phyloP scores from a whole-genome alignment of 768 basidiomycete genomes.

The Hygrophorus russula region DNA sequence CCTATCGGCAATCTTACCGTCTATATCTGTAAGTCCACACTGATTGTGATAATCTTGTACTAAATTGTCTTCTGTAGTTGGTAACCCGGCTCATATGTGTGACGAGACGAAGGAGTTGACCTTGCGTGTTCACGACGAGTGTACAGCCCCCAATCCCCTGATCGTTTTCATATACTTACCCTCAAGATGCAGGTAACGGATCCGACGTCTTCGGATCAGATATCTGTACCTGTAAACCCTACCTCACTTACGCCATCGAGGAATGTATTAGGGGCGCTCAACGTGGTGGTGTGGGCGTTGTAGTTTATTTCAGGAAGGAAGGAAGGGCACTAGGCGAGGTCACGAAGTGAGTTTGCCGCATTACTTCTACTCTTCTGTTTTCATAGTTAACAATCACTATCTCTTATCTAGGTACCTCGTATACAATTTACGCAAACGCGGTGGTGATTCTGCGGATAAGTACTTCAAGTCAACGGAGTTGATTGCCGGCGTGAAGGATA shows the following conservation, averaged over 20 bases:
- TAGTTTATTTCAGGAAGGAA: constrained; percentile 92
- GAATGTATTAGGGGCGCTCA: constrained; percentile 78
- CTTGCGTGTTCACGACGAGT: constrained; percentile 89
- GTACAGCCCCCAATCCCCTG: constrained; percentile 25
- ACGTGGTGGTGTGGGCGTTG: constrained; percentile 77
- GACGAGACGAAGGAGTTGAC: constrained; percentile 76
- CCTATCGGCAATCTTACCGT: constrained; percentile 88
- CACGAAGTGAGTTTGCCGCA: constrained; percentile 52
- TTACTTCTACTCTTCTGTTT: neutral
- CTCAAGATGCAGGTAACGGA: constrained; percentile 57
- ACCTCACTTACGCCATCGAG: constrained; percentile 85
- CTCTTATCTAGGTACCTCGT: constrained; percentile 62
- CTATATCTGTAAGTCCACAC: constrained; percentile 61
- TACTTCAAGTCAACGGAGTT: constrained; percentile 93
- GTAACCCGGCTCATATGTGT: constrained; percentile 66
- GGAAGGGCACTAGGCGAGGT: constrained; percentile 91
- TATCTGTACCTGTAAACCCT: constrained; percentile 89
- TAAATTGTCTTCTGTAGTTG: constrained; percentile 36
- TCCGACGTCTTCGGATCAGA: constrained; percentile 95
- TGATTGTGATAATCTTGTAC: neutral
- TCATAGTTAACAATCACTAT: too few relatives aligned
- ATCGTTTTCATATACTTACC: neutral
- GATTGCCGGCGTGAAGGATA: constrained; percentile 91
- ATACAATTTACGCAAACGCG: constrained; percentile 93
- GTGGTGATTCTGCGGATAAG: constrained; percentile 83